phyloP scores from a whole-genome alignment of 106 monocot genomes.

The Dioscorea zingiberensis region DNA sequence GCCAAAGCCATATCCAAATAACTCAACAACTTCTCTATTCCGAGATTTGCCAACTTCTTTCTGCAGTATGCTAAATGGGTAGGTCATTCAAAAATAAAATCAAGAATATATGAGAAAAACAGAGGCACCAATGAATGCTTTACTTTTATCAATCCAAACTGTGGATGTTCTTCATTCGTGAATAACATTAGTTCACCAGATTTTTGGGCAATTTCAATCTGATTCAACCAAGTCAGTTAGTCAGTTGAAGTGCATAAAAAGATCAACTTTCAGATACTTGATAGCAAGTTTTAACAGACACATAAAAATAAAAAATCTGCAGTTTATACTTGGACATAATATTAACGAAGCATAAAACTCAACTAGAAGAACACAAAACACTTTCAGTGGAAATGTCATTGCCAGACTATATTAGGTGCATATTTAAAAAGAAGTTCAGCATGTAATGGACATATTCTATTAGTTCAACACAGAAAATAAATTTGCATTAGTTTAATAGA shows the following conservation, averaged over 20 bases:
- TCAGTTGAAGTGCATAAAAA: background rate
- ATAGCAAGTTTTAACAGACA: too few relatives aligned
- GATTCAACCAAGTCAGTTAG: slow-evolving; percentile 13
- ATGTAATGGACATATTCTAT: too few relatives aligned
- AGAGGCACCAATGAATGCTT: background rate
- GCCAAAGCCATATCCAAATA: slow-evolving; percentile 85
- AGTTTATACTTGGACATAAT: too few relatives aligned
- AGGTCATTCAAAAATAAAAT: background rate
- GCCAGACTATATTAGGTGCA: too few relatives aligned
- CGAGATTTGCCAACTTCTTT: slow-evolving; percentile 79
- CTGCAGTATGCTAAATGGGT: slow-evolving; percentile 29
- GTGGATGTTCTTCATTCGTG: slow-evolving; percentile 55
- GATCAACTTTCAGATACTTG: too few relatives aligned
- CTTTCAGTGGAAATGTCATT: too few relatives aligned
- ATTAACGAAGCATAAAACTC: too few relatives aligned
- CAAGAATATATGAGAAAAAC: background rate
- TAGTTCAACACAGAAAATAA: too few relatives aligned
- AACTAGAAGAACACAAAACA: too few relatives aligned
- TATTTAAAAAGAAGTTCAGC: too few relatives aligned
- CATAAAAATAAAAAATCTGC: too few relatives aligned
- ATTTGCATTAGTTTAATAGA: too few relatives aligned
- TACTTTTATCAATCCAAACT: slow-evolving; percentile 67
- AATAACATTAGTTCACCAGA: slow-evolving; percentile 50
- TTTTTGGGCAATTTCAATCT: slow-evolving; percentile 51
- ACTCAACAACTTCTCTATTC: slow-evolving; percentile 70